Evolutionary conservation across 2,329 filamentous ascomycete genomes (phyloP).

Genomic region (Cytospora schulzeri): DNA sequence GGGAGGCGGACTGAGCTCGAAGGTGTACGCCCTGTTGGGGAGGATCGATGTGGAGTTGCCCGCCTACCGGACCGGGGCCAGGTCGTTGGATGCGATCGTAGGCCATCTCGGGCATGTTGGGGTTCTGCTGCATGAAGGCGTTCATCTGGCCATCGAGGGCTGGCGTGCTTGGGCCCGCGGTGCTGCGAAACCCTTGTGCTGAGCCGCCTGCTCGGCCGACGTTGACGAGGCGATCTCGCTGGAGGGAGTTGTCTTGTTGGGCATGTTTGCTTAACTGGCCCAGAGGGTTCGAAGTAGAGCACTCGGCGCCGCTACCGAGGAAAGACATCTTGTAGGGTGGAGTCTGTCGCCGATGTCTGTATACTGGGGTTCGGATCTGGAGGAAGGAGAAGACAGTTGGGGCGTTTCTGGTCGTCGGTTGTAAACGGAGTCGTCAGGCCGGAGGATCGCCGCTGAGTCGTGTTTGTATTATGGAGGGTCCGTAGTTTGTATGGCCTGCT

Average conservation of each 20-base stretch:
- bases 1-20: constrained; percentile 56
- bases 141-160: constrained; percentile 66
- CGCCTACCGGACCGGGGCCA: constrained; percentile 38
- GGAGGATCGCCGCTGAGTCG: background rate
- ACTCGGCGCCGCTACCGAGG: constrained; percentile 84
- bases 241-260: constrained; percentile 91
- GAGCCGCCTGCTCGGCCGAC: constrained; percentile 59
- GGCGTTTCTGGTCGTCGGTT: background rate
- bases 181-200: constrained; percentile 24
- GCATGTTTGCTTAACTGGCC: constrained; percentile 98
- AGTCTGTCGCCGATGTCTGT: background rate
- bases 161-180: constrained; percentile 20
- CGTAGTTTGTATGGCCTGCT: constrained; percentile 10
- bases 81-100: constrained; percentile 44
- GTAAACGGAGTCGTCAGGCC: background rate
- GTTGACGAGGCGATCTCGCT: constrained; percentile 84
- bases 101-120: constrained; percentile 56
- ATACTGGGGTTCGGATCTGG: background rate
- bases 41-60: constrained; percentile 49
- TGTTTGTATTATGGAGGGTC: background rate
- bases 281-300: constrained; percentile 94
- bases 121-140: constrained; percentile 82
- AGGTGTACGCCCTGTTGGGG: constrained; percentile 51
- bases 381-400: background rate
- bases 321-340: constrained; percentile 77